A percentile compares a stretch with the other conserved stretches of the same genome.
Conservation (phyloP, 495 filamentous ascomycete species). For the Aspergillus saccharolyticus region DNA sequence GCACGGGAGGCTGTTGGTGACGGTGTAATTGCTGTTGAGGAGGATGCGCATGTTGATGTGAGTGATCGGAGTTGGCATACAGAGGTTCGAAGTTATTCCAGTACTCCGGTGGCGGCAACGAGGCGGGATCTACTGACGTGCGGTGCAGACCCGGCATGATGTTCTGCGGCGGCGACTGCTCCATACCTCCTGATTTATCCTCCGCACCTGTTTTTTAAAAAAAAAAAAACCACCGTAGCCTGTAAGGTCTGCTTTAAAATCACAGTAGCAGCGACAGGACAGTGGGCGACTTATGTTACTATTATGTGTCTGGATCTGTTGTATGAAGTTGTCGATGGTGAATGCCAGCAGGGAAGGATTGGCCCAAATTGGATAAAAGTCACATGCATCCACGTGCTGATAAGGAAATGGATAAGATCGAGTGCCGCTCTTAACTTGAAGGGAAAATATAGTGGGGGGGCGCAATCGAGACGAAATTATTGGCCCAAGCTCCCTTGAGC, state of each 20-base stretch:
- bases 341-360: not conserved
- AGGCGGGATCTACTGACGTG: conserved; percentile 23
- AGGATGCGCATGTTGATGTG: conserved; percentile 25
- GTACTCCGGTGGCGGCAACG: conserved; percentile 28
- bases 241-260: not conserved
- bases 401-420: not conserved
- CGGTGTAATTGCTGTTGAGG: conserved; percentile 17
- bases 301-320: conserved; percentile 2
- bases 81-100: conserved; percentile 38
- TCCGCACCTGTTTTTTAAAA: not conserved
- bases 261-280: not conserved
- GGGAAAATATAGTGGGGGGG: not conserved
- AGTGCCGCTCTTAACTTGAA: conserved; percentile 15
- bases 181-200: conserved; percentile 29
- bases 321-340: conserved; percentile 4
- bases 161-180: conserved; percentile 36
- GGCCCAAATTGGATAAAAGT: conserved; percentile 10
- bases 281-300: conserved; percentile 11
- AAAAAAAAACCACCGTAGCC: not conserved
- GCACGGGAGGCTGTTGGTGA: conserved; percentile 9
- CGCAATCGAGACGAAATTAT: conserved; percentile 3
- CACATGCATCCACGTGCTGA: conserved; percentile 22
- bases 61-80: conserved; percentile 23
- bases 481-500: conserved; percentile 8
- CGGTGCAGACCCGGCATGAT: conserved; percentile 30